Percentiles rank a stretch among this genome's conserved stretches.
Conservation (phyloP, 331 rosid species). For the Saraca asoca region DNA sequence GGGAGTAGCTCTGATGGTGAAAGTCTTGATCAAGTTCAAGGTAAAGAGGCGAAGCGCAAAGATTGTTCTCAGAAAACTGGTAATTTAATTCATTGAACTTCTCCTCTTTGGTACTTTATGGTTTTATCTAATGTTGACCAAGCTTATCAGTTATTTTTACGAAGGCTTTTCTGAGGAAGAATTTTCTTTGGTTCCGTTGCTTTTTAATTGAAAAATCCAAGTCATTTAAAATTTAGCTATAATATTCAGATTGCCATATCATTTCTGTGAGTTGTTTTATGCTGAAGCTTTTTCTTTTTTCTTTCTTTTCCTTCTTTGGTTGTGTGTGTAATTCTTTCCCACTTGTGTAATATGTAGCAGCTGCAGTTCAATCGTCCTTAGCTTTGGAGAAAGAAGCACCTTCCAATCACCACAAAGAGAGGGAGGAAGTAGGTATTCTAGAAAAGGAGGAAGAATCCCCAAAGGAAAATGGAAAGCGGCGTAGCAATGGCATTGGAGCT, state of each 20-base stretch:
- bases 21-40: constrained; percentile 41
- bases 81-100: constrained; percentile 23
- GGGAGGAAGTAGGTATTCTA: constrained; percentile 28
- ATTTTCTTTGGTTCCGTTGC: too few species aligned
- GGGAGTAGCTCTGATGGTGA: constrained; percentile 54
- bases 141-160: too few species aligned
- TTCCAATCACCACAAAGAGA: constrained; percentile 43
- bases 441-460: constrained; percentile 31
- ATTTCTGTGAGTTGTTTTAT: too few species aligned
- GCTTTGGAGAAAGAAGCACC: constrained; percentile 35
- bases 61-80: constrained; percentile 52
- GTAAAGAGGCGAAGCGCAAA: constrained; percentile 47
- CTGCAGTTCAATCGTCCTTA: constrained; percentile 41
- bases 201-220: too few species aligned
- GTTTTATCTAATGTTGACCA: too few species aligned
- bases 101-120: too few species aligned
- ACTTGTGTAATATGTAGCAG: constrained; percentile 21
- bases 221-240: too few species aligned
- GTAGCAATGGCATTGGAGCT: constrained; percentile 61
- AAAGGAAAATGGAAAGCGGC: constrained; percentile 67
- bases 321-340: neutral
- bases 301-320: neutral
- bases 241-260: too few species aligned
- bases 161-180: too few species aligned
- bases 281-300: neutral